Base-by-base conservation (phyloP, 306 rosid species). In the Cicer chorassanicum region DNA sequence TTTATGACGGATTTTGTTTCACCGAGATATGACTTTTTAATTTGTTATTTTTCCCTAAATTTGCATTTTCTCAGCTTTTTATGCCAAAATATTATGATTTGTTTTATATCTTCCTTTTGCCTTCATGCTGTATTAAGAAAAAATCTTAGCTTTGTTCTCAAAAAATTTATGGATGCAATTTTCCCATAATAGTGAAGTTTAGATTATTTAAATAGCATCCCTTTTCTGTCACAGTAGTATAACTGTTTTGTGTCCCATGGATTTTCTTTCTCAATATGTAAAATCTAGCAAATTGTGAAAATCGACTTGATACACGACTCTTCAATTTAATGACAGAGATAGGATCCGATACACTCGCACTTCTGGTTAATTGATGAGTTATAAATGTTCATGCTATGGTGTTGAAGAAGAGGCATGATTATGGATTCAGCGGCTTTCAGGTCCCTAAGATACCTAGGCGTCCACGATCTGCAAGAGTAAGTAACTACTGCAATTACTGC, bases 391-490 rank as follows among this genome's bases (percentile, higher is more conserved):
- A 21, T 82, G 83, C 82, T 84, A 93, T 93, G 98, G 93, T 89
- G 93, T 84, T 78, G 85, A 89, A 91, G 92, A 91, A 84, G 75
- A 90, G 82, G 81, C 70, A 81, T 29, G 86, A 87, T 68, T 51
- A 85, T 84, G 91, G 91, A 84, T 81, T 86, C 61, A 53, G 71
- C 79, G 94, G 95, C 78, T 86, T 91, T 83, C 88, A 68, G 72
- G 89, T 84, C 80, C 88, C 91, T n/a, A 51, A 73, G 59, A 75
- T 91, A 80, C 97, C 98, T 59, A 87, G 81, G 81, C 87, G 83
- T 79, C 97, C 91, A 74, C 86, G 98, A 84, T 89, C 98, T 87
- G 87, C 82, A 69, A 82, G 97, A 82, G 98, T 93, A 85, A 87
- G 96, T 80, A 49, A 50, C 46, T 49, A 7, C 65, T 50, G 18